Percentiles rank a stretch among this genome's conserved stretches.
Evolutionary conservation across 2,329 filamentous ascomycete genomes (phyloP).

Genomic region (Neofusicoccum sp.): DNA sequence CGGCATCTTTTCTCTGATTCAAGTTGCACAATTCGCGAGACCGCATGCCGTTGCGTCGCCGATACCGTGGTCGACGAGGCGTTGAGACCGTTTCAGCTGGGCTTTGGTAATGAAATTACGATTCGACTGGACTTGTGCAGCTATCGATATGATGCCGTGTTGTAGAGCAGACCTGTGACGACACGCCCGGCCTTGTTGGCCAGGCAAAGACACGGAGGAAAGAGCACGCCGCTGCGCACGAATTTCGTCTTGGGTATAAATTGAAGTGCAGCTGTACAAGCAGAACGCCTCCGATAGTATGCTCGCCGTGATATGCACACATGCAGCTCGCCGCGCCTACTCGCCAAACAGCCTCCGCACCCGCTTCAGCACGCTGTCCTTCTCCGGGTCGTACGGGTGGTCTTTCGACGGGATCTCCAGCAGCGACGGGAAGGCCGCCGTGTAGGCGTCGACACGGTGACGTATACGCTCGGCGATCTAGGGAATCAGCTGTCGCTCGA

Average conservation of each 20-base stretch:
- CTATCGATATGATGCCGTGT: not conserved
- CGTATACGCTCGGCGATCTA: constrained; percentile 94
- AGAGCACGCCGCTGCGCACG: not conserved
- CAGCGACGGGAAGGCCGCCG: constrained; percentile 90
- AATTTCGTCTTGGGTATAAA: constrained; percentile 6
- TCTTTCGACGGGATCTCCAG: constrained; percentile 98
- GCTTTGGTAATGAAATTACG: constrained; percentile 6
- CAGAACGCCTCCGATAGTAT: constrained; percentile 6
- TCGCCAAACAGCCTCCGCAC: constrained; percentile 74
- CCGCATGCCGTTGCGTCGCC: not conserved
- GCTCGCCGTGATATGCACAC: not conserved
- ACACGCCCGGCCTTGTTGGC: too few relatives aligned
- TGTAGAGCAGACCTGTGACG: too few relatives aligned
- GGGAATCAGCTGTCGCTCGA: constrained; percentile 6
- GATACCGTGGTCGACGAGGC: constrained; percentile 10
- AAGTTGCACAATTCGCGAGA: not conserved
- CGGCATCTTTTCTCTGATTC: not conserved
- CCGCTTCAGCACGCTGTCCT: constrained; percentile 92
- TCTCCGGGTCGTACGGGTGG: constrained; percentile 97
- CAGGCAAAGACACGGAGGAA: too few relatives aligned
- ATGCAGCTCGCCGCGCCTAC: constrained; percentile 41
- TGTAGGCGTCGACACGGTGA: constrained; percentile 84
- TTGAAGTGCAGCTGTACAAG: constrained; percentile 17
- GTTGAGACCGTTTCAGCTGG: not conserved
- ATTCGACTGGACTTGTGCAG: not conserved